Percentiles rank a stretch among this genome's conserved stretches.
Evolutionary conservation across 2,329 filamentous ascomycete genomes (phyloP).

Genomic region (Arthrobotrys entomopaga): DNA sequence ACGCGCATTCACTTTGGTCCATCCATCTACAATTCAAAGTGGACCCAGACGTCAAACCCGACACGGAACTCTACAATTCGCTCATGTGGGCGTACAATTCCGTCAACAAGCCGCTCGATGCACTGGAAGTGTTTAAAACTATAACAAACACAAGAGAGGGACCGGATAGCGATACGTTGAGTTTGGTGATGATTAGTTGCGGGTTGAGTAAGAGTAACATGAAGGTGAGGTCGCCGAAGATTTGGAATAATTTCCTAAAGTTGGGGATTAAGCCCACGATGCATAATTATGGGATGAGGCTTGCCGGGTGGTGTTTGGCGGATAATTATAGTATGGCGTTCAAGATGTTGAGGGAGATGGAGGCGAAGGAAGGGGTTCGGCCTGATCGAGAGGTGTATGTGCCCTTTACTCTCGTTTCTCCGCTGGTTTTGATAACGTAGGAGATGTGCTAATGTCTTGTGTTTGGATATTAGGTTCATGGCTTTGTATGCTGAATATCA

Average conservation of each 20-base stretch:
- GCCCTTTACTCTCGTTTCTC: constrained; percentile 7
- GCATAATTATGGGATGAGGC: constrained; percentile 78
- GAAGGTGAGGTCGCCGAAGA: constrained; percentile 69
- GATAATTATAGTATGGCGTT: constrained; percentile 75
- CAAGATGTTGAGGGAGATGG: constrained; percentile 73
- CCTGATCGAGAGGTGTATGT: constrained; percentile 79
- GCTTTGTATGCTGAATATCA: constrained; percentile 51
- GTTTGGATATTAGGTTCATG: constrained; percentile 38
- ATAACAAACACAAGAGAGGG: constrained; percentile 87
- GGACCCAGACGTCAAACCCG: constrained; percentile 80
- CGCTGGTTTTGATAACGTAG: not conserved
- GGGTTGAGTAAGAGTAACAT: constrained; percentile 71
- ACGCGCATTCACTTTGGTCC: constrained; percentile 74
- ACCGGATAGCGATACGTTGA: constrained; percentile 81
- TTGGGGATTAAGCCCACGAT: constrained; percentile 83
- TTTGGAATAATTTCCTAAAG: constrained; percentile 76
- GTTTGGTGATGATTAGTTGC: constrained; percentile 82
- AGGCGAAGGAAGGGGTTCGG: constrained; percentile 72
- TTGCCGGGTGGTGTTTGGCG: constrained; percentile 78
- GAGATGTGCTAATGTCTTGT: not conserved
- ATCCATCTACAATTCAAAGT: constrained; percentile 95
- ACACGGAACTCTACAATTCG: constrained; percentile 80
- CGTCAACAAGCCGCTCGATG: constrained; percentile 73
- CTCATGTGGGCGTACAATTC: constrained; percentile 86
- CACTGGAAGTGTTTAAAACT: constrained; percentile 82